A percentile compares a stretch with the other conserved stretches of the same genome.
These are phyloP conservation scores for Diplodia seriata DNA, from an alignment of 2,329 filamentous ascomycete species.

Conservation along the genomic window DNA sequence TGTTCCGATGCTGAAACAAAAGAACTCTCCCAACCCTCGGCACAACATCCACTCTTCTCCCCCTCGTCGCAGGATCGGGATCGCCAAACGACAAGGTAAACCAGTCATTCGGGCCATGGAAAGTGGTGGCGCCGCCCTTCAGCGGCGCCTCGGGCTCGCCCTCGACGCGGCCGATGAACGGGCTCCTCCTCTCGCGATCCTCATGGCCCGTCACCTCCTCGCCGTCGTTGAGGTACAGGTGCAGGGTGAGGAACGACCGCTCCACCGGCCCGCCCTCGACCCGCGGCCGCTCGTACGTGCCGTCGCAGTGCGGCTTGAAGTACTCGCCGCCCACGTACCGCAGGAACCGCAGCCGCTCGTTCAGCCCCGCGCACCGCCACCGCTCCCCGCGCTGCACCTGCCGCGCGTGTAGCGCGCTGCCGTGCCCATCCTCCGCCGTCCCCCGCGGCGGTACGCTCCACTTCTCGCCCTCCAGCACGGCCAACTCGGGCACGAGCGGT, in stretches of 20 bases:
- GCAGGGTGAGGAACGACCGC: conserved; percentile 61
- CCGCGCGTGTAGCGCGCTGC: conserved; percentile 36
- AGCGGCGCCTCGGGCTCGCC: conserved; percentile 46
- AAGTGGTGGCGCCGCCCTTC: conserved; percentile 63
- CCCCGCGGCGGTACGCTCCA: conserved; percentile 7
- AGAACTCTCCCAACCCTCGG: conserved; percentile 61
- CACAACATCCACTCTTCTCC: conserved; percentile 51
- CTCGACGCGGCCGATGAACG: conserved; percentile 15
- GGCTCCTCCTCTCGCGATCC: conserved; percentile 15
- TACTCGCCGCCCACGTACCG: conserved; percentile 75
- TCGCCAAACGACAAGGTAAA: background rate
- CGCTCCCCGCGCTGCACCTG: conserved; percentile 34
- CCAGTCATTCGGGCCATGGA: conserved; percentile 45
- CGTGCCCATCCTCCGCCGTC: too few species aligned
- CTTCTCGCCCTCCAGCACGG: conserved; percentile 45
- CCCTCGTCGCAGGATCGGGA: conserved; percentile 36
- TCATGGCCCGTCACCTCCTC: conserved; percentile 36
- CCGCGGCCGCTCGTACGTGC: conserved; percentile 56
- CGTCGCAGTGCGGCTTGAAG: conserved; percentile 76
- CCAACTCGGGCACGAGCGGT: conserved; percentile 53
- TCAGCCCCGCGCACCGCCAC: conserved; percentile 62
- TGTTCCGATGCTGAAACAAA: conserved; percentile 62
- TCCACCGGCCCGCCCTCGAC: conserved; percentile 44
- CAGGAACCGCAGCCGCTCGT: conserved; percentile 77
- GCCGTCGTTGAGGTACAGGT: conserved; percentile 62